These are phyloP conservation scores for Mycosphaerella arachidis DNA, from an alignment of 2,329 filamentous ascomycete species.

Conservation along the genomic window DNA sequence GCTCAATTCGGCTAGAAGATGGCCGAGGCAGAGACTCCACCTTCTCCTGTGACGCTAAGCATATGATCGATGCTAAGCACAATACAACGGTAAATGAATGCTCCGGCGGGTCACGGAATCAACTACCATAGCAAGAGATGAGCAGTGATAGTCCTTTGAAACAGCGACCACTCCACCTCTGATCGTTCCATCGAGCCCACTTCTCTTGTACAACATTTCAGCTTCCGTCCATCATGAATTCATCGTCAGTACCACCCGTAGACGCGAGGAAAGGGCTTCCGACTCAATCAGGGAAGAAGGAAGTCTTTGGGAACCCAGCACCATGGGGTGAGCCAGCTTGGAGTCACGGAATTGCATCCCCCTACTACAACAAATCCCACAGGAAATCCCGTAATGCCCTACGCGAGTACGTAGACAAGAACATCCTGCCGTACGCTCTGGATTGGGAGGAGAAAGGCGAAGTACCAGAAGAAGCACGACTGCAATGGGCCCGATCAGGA, in stretches of 20 bases:
- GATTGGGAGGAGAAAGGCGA: slow-evolving; percentile 57
- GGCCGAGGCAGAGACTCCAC: background rate
- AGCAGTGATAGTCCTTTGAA: background rate
- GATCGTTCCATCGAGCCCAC: background rate
- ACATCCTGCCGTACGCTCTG: slow-evolving; percentile 53
- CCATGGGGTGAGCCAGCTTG: slow-evolving; percentile 48
- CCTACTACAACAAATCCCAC: slow-evolving; percentile 62
- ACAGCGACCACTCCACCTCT: background rate
- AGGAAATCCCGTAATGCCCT: slow-evolving; percentile 53
- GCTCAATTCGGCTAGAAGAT: background rate
- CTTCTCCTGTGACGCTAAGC: background rate
- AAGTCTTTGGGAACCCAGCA: slow-evolving; percentile 22
- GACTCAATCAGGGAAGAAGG: background rate
- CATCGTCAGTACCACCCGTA: background rate
- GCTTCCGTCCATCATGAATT: background rate
- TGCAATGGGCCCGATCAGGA: slow-evolving; percentile 39
- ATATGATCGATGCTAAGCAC: background rate
- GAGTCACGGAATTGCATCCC: slow-evolving; percentile 47
- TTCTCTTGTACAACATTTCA: background rate
- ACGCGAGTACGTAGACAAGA: slow-evolving; percentile 55
- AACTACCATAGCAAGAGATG: background rate
- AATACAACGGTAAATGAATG: background rate
- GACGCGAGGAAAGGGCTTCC: background rate
- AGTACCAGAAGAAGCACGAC: slow-evolving; percentile 44
- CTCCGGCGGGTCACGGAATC: background rate